Base-by-base conservation (phyloP, 108 stramenopile genomes). In the Skeletonema costatum region DNA sequence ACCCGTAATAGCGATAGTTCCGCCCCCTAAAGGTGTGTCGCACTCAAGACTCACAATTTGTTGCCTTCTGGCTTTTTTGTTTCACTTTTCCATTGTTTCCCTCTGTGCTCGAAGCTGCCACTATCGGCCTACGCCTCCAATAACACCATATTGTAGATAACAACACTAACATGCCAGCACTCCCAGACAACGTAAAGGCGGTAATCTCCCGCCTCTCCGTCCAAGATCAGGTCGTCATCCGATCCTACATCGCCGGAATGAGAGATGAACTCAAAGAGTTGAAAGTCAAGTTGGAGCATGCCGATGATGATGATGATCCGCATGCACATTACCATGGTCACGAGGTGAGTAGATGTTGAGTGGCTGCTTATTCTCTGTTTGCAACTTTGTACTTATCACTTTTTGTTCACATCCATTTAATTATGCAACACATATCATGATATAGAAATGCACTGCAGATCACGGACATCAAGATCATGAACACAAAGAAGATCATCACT, bases 241-340 rank as follows among this genome's bases (percentile, higher is more conserved):
- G 73, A 64, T 51, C 80, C 19, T 81, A 81, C 64, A 74, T 81
- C 56, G 80, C 80, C 21, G 80, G 80, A 13, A 56, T 81, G 17
- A 68, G 80, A 13, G 80, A 81, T 69, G 72, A 80, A 35, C 51
- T 80, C 3, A 80, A 73, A 35, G 80, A 70, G 31, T 56, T 39
- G 42, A 66, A 68, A 36, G 56, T 66, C 64, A 41, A 66, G 60
- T 61, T 60, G 32, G 53, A 46, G 13, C 42, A 32, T 46, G 53
- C 38, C 2, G 60, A 51, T 32, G 80, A 68, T 16, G 80, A 68
- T 16, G 64, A 60, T 39, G 80, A 72, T 70, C 66, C 60, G 38
- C 80, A 81, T 60, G 80, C 73, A 44, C 73, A 74, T 58, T 81
- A 74, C 41, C 80, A 81, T 32, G 80, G 80, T 7, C 64, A 81